Evolutionary conservation across 2,329 filamentous ascomycete genomes (phyloP).

Genomic region (Aspergillus pseudoterreus): DNA sequence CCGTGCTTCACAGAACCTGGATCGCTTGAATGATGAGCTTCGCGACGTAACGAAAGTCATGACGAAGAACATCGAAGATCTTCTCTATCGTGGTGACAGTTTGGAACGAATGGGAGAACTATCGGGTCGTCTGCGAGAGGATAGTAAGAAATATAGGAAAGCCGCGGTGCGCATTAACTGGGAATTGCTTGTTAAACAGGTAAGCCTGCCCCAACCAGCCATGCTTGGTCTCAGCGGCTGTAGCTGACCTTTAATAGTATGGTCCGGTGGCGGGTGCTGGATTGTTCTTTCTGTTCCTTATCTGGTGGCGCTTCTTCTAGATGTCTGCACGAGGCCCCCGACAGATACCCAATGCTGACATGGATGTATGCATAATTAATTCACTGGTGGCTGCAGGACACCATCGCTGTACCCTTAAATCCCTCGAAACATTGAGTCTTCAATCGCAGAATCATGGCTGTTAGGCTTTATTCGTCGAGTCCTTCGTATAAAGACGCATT

Average conservation of each 20-base stretch:
- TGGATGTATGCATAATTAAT: constrained; percentile 37
- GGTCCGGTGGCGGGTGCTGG: constrained; percentile 81
- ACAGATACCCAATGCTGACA: constrained; percentile 20
- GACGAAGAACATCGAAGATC: constrained; percentile 99
- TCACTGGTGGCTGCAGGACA: constrained; percentile 30
- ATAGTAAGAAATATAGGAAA: constrained; percentile 88
- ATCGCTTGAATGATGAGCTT: constrained; percentile 93
- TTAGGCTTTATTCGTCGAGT: neutral
- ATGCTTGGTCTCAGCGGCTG: too few species aligned
- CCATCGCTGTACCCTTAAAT: constrained; percentile 11
- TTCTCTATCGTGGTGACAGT: constrained; percentile 90
- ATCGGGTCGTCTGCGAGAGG: constrained; percentile 79
- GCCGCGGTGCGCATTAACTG: constrained; percentile 96
- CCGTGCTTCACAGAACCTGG: constrained; percentile 85
- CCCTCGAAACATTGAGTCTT: neutral
- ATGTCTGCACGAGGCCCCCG: constrained; percentile 8
- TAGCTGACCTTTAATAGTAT: constrained; percentile 54
- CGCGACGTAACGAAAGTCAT: constrained; percentile 98
- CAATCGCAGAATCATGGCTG: neutral
- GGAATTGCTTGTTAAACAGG: constrained; percentile 91
- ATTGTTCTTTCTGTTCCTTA: constrained; percentile 77
- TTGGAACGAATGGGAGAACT: constrained; percentile 97
- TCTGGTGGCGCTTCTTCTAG: constrained; percentile 92
- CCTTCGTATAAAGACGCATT: too few species aligned
- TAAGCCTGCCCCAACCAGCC: constrained; percentile 29